Evolutionary conservation across 768 basidiomycete species (phyloP).

Genomic region (Boletus eberwhitei): DNA sequence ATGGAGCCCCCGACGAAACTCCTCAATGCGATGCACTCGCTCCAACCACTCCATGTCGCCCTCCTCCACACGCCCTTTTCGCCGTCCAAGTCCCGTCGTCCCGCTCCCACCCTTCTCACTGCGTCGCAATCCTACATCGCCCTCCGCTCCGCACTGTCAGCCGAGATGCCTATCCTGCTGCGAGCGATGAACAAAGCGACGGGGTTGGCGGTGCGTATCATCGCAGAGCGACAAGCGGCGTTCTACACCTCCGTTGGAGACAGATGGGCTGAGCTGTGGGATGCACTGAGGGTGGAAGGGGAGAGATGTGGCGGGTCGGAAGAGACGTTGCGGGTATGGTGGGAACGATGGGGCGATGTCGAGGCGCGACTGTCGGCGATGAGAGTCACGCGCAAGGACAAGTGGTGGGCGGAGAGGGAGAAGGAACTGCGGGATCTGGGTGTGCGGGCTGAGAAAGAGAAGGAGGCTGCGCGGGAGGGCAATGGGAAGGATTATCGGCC

Average conservation of each 20-base stretch:
- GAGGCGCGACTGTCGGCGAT: constrained; percentile 45
- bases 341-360: constrained; percentile 63
- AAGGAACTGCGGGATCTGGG: constrained; percentile 22
- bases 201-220: constrained; percentile 44
- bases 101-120: constrained; percentile 62
- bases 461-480: constrained; percentile 5
- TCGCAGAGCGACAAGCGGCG: constrained; percentile 54
- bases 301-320: constrained; percentile 62
- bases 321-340: constrained; percentile 75
- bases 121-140: constrained; percentile 78
- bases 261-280: constrained; percentile 81
- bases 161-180: constrained; percentile 68
- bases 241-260: constrained; percentile 62
- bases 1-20: constrained; percentile 63
- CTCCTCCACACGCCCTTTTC: constrained; percentile 64
- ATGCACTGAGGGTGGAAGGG: constrained; percentile 69
- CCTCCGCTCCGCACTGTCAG: constrained; percentile 64
- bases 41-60: constrained; percentile 69
- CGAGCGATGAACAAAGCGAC: constrained; percentile 59
- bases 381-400: constrained; percentile 35
- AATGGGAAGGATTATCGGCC: constrained; percentile 18
- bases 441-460: constrained; percentile 18
- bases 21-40: constrained; percentile 66
- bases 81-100: constrained; percentile 52
- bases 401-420: constrained; percentile 33